These are phyloP conservation scores for Eragrostis tef DNA, from an alignment of 202 grass and related monocot species.

Conservation along the genomic window DNA sequence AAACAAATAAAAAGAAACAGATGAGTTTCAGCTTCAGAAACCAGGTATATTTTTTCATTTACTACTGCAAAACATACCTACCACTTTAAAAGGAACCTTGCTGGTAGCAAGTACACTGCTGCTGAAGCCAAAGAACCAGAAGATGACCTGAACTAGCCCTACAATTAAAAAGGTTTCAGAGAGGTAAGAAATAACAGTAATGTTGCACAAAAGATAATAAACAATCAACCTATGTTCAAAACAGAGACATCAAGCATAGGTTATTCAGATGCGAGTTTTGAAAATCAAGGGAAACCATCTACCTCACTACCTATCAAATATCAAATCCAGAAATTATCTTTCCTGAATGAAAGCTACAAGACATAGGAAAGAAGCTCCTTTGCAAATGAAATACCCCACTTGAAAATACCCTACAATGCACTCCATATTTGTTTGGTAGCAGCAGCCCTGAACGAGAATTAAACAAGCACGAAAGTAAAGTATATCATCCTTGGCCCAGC, in stretches of 20 bases:
- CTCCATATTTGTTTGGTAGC: constrained; percentile 48
- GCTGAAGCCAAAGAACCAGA: constrained; percentile 16
- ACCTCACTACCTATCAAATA: constrained; percentile 13
- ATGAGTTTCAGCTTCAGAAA: constrained; percentile 40
- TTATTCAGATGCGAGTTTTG: constrained; percentile 5
- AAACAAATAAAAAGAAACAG: background rate
- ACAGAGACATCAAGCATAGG: constrained; percentile 29
- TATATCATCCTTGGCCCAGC: constrained; percentile 46
- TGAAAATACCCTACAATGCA: constrained; percentile 45
- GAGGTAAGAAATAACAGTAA: constrained; percentile 42
- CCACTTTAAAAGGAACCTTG: constrained; percentile 19
- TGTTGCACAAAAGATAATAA: constrained; percentile 18
- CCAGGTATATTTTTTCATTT: constrained; percentile 2
- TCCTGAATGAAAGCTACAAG: constrained; percentile 33
- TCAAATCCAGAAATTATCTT: constrained; percentile 38
- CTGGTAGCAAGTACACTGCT: constrained; percentile 27
- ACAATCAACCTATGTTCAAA: constrained; percentile 19
- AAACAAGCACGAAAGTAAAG: constrained; percentile 43
- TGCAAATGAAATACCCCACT: constrained; percentile 51
- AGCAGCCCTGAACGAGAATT: constrained; percentile 33
- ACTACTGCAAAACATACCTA: constrained; percentile 44
- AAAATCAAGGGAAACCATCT: constrained; percentile 26
- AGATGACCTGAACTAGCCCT: constrained; percentile 31
- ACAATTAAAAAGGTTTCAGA: constrained; percentile 33
- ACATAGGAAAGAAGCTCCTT: constrained; percentile 47